Base-by-base conservation (phyloP, 176 grass and related monocot species). In the Carex pumila region DNA sequence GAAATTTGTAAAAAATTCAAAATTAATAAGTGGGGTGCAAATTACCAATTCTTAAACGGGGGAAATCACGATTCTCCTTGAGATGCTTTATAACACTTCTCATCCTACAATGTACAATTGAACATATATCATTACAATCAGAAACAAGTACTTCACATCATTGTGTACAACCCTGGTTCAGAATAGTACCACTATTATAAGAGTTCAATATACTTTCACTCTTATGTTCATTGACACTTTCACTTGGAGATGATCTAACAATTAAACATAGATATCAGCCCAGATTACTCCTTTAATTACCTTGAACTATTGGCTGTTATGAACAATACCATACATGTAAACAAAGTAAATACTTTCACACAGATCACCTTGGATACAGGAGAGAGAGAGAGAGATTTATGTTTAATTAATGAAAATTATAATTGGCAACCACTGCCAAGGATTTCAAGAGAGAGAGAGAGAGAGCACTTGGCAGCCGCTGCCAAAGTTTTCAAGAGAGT, bases 51-150 rank as follows among this genome's bases (percentile, higher is more conserved):
- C 96, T 89, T 55, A 99, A 83, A 79, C 93, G 90, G 55, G 93
- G 91, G 71, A 99, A 94, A 85, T 93, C 93, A 89, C 78, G 88
- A 37, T 70, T 92, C 52, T 88, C 93, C 70, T 94, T 99, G 52
- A 99, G 87, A 90, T 94, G 93, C 59, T 94, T 92, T 7, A 95
- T 89, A 54, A 99, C 88, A 83, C 96, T 99, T 79, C 93, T 91
- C 96, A 99, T 95, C 70, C 96, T 95, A 84, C 18, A 5, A 81
- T 52, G 6, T 47, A 57, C 64, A 79, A 39, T 72, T 81, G 30
- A 82, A 47, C 9, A 82, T 54, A 70, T 64, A n/a, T 71, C 1
- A 47, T 8, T 65, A 71, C 13, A 34, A 78, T 76, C 32, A 14
- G 73, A 56, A 56, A 56, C 52, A 34, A n/a, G 45, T 32, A 77